Conservation (phyloP, 2,329 filamentous ascomycete species). For the Scedosporium dehoogii region DNA sequence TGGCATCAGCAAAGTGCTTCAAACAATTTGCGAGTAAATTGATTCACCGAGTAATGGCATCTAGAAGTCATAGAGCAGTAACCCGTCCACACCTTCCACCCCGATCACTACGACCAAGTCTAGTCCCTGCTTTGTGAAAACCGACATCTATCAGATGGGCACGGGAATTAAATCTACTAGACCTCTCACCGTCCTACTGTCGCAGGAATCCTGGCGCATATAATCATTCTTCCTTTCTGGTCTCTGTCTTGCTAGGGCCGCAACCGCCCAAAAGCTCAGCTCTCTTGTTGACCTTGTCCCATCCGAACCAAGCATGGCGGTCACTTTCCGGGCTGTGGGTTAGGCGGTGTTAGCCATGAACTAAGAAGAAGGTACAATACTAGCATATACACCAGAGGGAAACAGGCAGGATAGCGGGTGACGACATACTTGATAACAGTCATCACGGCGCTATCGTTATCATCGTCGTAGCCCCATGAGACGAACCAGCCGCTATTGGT, state of each 20-base stretch:
- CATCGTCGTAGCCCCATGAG: conserved; percentile 21
- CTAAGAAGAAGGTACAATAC: background rate
- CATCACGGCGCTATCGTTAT: conserved; percentile 19
- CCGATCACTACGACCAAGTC: too few relatives aligned
- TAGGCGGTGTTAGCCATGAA: background rate
- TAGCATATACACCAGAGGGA: background rate
- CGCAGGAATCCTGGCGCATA: too few relatives aligned
- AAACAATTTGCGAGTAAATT: too few relatives aligned
- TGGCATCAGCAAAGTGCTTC: too few relatives aligned
- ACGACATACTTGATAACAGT: conserved; percentile 20
- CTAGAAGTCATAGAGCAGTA: too few relatives aligned
- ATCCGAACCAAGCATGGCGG: conserved; percentile 17
- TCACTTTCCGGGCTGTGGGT: conserved; percentile 5
- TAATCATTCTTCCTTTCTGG: background rate
- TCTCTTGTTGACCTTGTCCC: conserved; percentile 14
- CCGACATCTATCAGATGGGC: too few relatives aligned
- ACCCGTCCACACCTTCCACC: too few relatives aligned
- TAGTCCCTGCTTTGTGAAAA: too few relatives aligned
- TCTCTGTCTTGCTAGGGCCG: conserved; percentile 12
- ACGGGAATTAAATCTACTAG: too few relatives aligned
- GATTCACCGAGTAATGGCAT: too few relatives aligned
- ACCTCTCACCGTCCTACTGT: too few relatives aligned
- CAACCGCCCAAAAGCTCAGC: conserved; percentile 10
- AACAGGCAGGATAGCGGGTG: conserved; percentile 5
- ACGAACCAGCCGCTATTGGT: conserved; percentile 15